Evolutionary conservation across 371 early-diverging fungal genomes (phyloP).

Genomic region (Entomophthora muscae): DNA sequence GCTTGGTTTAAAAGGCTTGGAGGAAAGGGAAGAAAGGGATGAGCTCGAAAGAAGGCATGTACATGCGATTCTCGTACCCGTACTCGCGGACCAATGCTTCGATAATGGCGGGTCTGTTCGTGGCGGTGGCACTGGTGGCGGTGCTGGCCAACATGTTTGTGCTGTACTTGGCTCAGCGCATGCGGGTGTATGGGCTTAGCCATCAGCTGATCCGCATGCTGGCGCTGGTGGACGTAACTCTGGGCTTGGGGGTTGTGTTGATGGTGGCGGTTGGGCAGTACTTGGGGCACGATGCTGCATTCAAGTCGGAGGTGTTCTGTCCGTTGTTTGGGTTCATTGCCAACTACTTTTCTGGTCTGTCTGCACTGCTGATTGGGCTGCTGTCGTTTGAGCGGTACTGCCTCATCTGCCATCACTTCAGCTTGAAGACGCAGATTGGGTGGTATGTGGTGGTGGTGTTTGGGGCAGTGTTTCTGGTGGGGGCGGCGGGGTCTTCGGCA

Average conservation of each 20-base stretch:
- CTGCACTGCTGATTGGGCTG: neutral
- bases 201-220: neutral
- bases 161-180: neutral
- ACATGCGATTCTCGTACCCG: neutral
- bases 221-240: neutral
- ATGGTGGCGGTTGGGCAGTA: neutral
- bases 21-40: no score
- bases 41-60: neutral
- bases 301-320: neutral
- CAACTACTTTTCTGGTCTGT: neutral
- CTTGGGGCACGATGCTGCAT: neutral
- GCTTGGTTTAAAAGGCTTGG: no score
- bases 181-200: neutral
- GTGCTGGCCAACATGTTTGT: neutral
- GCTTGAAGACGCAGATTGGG: neutral
- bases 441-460: neutral
- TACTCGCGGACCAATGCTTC: neutral
- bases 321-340: neutral
- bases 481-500: neutral
- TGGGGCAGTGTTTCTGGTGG: neutral
- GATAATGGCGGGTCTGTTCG: neutral
- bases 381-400: neutral
- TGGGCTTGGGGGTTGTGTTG: neutral
- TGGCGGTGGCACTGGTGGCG: neutral
- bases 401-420: neutral